Evolutionary conservation across 2,329 filamentous ascomycete genomes (phyloP), one percentile per base, ranked within the genome.

Genomic region (Scolecobasidium constrictum): DNA sequence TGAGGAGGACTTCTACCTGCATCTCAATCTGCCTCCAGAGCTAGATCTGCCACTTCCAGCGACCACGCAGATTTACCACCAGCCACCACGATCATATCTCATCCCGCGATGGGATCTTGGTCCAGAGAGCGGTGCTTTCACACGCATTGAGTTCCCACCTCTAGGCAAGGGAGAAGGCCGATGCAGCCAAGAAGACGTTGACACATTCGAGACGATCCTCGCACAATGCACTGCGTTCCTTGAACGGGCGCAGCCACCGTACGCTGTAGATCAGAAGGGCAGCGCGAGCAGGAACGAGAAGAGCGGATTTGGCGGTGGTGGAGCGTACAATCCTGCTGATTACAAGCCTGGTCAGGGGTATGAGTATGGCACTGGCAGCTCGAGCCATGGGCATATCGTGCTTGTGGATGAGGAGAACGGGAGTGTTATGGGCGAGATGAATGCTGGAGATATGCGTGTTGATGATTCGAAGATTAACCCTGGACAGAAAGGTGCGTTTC

Each of bases 161-260:
- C 67, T 83, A 18, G 85, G 85, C 16, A 78, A 71, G 47, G 79
- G 84, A 1, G 59, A 69, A 1, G 59, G 58, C 23, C 70, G 75
- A 23, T 81, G 84, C 19, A 75, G 84, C 1, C 87, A 95, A 60
- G 88, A 96, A 59, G 90, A 95, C 59, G 72, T 94, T 34, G 87
- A 95, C 58, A 96, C 90, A 1, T 96, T 95, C 56, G 90, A 96
- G 68, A 95, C 90, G 3, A 96, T 96, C 50, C 72, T 96, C 40
- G 90, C 90, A n/a, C 87, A 96, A 64, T 96, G 90, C 63, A 96
- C 90, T 2, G 86, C 90, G 2, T 96, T 98, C 60, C 75, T 94
- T 4, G 90, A 96, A 62, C 78, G 87, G 35, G 81, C 85, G 7
- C 71, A 80, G 33, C 78, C 84, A 5, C 79, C 69, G 19, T 52